Percentiles rank a stretch among this genome's conserved stretches.
These are phyloP conservation scores for Magnolia kwangsiensis DNA, from an alignment of 164 flowering plant species.

Conservation along the genomic window DNA sequence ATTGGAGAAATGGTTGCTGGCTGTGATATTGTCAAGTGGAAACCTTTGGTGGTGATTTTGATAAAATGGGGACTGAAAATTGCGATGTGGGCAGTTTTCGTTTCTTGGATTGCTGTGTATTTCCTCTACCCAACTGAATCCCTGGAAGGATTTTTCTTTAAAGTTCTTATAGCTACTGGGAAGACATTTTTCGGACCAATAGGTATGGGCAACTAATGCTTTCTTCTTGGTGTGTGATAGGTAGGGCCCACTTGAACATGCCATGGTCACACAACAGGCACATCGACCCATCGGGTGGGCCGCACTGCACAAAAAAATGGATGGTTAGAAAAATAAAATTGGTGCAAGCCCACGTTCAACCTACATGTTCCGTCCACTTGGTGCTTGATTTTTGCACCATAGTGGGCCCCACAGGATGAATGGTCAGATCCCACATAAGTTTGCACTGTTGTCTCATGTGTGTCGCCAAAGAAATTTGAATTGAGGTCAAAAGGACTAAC, in stretches of 20 bases:
- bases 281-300: background rate
- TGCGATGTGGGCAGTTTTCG: conserved; percentile 54
- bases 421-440: no score
- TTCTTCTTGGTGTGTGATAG: background rate
- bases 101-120: conserved; percentile 52
- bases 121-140: conserved; percentile 48
- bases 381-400: no score
- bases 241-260: background rate
- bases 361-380: no score
- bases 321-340: no score
- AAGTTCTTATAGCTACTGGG: conserved; percentile 18
- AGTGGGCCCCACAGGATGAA: no score
- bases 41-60: conserved; percentile 11
- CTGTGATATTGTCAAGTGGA: conserved; percentile 12
- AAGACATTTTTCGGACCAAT: conserved; percentile 47
- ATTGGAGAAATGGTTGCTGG: background rate
- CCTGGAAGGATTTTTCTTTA: conserved; percentile 13
- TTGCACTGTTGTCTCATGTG: no score
- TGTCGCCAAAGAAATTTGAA: background rate
- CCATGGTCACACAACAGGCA: background rate
- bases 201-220: conserved; percentile 33
- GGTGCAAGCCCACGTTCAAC: no score
- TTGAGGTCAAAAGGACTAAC: background rate
- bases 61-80: conserved; percentile 49
- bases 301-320: background rate